Evolutionary conservation across 768 basidiomycete species (phyloP).

Genomic region (Trametes gibbosa): DNA sequence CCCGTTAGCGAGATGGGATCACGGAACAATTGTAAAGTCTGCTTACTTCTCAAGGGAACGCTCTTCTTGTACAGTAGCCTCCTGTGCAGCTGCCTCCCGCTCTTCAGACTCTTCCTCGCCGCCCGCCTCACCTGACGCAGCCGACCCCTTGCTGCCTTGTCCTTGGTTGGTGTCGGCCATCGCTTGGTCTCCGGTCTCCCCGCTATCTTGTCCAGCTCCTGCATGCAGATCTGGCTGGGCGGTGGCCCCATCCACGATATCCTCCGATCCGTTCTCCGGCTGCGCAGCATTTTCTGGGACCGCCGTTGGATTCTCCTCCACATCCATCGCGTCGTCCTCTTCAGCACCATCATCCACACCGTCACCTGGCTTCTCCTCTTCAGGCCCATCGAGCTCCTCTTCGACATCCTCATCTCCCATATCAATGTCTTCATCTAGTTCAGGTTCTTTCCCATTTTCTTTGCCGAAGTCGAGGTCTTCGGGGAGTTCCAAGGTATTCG

Average conservation of each 20-base stretch:
- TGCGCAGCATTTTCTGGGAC: conserved; percentile 35
- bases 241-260: conserved; percentile 33
- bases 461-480: conserved; percentile 72
- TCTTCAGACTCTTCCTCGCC: not conserved
- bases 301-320: conserved; percentile 29
- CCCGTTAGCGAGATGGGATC: not conserved
- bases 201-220: conserved; percentile 26
- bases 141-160: conserved; percentile 2
- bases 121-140: conserved; percentile 1
- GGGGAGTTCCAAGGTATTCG: conserved; percentile 83
- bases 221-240: conserved; percentile 39
- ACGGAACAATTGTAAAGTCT: not conserved
- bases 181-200: conserved; percentile 9
- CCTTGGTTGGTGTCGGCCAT: conserved; percentile 13
- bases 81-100: not conserved
- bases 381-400: conserved; percentile 27
- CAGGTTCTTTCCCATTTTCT: conserved; percentile 7
- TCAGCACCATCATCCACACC: conserved; percentile 25
- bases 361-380: conserved; percentile 33
- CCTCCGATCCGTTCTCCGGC: conserved; percentile 45
- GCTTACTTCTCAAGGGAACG: conserved; percentile 7
- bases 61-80: not conserved
- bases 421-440: conserved; percentile 24
- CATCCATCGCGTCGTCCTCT: conserved; percentile 25
- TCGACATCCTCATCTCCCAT: conserved; percentile 24